Evolutionary conservation across 371 early-diverging fungal species (phyloP).

Genomic region (Mortierella sp.): DNA sequence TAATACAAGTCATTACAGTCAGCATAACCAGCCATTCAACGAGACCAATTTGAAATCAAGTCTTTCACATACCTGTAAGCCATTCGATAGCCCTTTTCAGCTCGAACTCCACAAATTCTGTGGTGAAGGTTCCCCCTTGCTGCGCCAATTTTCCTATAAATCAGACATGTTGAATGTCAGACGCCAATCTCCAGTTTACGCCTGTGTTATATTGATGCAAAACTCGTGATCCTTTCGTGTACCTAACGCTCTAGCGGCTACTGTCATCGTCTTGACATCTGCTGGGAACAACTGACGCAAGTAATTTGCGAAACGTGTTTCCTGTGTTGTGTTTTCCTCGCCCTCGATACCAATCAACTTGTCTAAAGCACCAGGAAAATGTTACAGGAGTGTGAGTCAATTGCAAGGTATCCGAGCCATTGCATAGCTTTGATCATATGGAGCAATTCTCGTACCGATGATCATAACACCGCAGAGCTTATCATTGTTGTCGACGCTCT

Average conservation of each 20-base stretch:
- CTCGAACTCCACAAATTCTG: conserved; percentile 90
- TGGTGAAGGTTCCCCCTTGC: conserved; percentile 82
- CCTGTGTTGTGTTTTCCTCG: conserved; percentile 87
- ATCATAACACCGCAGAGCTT: conserved; percentile 77
- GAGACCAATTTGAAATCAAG: background rate
- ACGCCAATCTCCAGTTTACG: background rate
- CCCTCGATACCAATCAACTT: conserved; percentile 87
- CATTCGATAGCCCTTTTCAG: conserved; percentile 91
- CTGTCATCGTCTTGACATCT: conserved; percentile 87
- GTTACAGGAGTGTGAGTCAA: background rate
- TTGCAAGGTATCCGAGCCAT: no score
- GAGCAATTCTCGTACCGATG: conserved; percentile 63
- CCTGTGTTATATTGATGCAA: background rate
- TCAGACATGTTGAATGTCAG: background rate
- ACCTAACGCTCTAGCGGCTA: conserved; percentile 88
- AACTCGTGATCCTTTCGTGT: conserved; percentile 2
- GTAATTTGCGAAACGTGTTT: conserved; percentile 88
- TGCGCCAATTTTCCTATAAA: conserved; percentile 77
- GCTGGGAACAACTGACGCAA: conserved; percentile 87
- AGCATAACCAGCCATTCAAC: background rate
- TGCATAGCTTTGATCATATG: background rate
- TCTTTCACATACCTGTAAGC: conserved; percentile 76
- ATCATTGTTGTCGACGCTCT: conserved; percentile 67
- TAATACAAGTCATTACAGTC: background rate
- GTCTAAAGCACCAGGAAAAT: conserved; percentile 62